Conservation (phyloP, 1,139 yeast species). For the Blastobotrys apis region DNA sequence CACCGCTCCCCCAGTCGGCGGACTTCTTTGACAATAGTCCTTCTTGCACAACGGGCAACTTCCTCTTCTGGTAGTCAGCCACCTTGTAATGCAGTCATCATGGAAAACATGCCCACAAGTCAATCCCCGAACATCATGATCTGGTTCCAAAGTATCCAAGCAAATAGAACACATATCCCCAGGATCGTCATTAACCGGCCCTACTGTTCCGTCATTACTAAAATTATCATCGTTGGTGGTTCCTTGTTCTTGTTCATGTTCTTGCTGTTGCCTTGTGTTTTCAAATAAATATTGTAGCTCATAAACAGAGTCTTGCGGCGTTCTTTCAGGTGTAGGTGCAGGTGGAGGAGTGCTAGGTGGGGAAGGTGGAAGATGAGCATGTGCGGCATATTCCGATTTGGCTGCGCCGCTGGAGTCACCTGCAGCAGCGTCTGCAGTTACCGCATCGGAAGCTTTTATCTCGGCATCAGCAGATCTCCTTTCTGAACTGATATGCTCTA, state of each 20-base stretch:
- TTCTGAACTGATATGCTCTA: too few relatives aligned
- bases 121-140: slow-evolving; percentile 65
- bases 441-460: too few relatives aligned
- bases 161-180: slow-evolving; percentile 63
- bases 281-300: neutral
- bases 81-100: slow-evolving; percentile 71
- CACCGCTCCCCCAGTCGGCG: neutral
- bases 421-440: too few relatives aligned
- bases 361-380: too few relatives aligned
- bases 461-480: too few relatives aligned
- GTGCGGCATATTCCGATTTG: too few relatives aligned
- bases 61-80: slow-evolving; percentile 72
- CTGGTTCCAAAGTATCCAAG: slow-evolving; percentile 59
- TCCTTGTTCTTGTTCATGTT: neutral
- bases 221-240: neutral
- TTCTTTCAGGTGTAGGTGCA: too few relatives aligned
- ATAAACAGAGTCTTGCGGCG: neutral
- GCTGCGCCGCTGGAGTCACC: too few relatives aligned
- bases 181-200: neutral
- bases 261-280: neutral
- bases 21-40: slow-evolving; percentile 24
- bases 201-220: too few relatives aligned
- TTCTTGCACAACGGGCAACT: slow-evolving; percentile 79
- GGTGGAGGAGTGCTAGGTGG: too few relatives aligned
- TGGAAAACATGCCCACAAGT: slow-evolving; percentile 84